phyloP scores from a whole-genome alignment of 163 green algal genomes.

The Volvox carteri region DNA sequence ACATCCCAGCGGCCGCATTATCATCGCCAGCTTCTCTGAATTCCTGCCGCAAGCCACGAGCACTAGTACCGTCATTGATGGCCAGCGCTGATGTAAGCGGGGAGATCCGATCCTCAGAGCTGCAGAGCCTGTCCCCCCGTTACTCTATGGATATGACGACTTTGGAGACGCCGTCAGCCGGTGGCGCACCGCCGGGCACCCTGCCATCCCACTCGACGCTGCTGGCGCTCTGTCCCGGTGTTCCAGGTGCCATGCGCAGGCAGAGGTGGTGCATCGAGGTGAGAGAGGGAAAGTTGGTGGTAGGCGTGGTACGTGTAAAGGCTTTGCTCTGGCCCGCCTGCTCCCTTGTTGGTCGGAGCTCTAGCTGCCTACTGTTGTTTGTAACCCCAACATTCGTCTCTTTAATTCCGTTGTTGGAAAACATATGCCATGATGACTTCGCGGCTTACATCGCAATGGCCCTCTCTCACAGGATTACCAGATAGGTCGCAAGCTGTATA shows the following conservation, averaged over 20 bases:
- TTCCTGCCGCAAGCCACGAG: background rate
- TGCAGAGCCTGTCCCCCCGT: background rate
- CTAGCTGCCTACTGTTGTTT: too few relatives aligned
- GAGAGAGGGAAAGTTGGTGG: too few relatives aligned
- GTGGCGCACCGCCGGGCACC: background rate
- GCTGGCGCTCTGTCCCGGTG: background rate
- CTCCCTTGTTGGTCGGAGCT: too few relatives aligned
- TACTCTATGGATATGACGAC: background rate
- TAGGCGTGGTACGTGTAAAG: too few relatives aligned
- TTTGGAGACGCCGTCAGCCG: background rate
- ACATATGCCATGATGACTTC: too few relatives aligned
- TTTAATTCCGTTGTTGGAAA: too few relatives aligned
- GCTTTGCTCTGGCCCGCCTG: too few relatives aligned
- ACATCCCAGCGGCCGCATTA: background rate
- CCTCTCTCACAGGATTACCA: slow-evolving; percentile 49
- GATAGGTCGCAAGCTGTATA: slow-evolving; percentile 1
- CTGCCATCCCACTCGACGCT: background rate
- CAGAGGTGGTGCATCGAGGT: slow-evolving; percentile 27
- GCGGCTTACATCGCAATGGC: too few relatives aligned
- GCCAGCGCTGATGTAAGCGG: background rate
- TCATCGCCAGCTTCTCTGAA: background rate
- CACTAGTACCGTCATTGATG: background rate
- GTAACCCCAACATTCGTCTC: too few relatives aligned
- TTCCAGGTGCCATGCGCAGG: slow-evolving; percentile 8
- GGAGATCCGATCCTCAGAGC: background rate